phyloP scores from a whole-genome alignment of 2,329 filamentous ascomycete genomes.

The Thelonectria rubi region DNA sequence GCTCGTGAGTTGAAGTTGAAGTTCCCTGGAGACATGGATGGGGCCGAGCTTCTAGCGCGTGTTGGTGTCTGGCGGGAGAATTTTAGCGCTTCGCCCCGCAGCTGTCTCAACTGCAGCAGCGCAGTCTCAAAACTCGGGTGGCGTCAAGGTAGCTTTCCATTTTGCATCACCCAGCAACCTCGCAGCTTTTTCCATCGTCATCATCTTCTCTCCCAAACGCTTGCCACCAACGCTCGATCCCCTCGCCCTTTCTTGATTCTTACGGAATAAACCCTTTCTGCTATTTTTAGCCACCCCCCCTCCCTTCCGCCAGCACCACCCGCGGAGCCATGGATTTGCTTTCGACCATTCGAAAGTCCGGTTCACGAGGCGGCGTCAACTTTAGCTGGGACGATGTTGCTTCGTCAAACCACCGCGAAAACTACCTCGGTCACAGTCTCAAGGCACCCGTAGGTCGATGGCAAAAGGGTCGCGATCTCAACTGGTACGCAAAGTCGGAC shows the following conservation, averaged over 20 bases:
- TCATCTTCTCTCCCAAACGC: not conserved
- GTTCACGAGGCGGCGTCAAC: constrained; percentile 91
- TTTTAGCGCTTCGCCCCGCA: constrained; percentile 29
- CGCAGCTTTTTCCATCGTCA: not conserved
- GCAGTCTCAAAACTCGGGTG: constrained; percentile 1
- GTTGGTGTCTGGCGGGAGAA: constrained; percentile 1
- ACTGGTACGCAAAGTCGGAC: constrained; percentile 70
- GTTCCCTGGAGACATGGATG: constrained; percentile 10
- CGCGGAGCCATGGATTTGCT: constrained; percentile 81
- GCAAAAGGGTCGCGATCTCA: constrained; percentile 78
- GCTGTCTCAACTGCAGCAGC: constrained; percentile 17
- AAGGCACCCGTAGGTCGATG: constrained; percentile 93
- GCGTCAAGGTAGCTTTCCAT: not conserved
- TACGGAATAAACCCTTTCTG: not conserved
- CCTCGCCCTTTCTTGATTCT: not conserved
- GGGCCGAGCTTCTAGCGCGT: constrained; percentile 31
- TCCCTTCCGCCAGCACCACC: not conserved
- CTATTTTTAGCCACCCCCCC: not conserved
- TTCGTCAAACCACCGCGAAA: constrained; percentile 86
- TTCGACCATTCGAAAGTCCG: constrained; percentile 87
- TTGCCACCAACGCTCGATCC: not conserved
- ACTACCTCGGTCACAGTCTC: constrained; percentile 86
- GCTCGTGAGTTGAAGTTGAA: too few species aligned
- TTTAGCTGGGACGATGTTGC: constrained; percentile 98
- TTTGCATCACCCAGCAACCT: not conserved